Conservation (phyloP, 192 early-diverging fungal genomes). For the Coemansia sp. region DNA sequence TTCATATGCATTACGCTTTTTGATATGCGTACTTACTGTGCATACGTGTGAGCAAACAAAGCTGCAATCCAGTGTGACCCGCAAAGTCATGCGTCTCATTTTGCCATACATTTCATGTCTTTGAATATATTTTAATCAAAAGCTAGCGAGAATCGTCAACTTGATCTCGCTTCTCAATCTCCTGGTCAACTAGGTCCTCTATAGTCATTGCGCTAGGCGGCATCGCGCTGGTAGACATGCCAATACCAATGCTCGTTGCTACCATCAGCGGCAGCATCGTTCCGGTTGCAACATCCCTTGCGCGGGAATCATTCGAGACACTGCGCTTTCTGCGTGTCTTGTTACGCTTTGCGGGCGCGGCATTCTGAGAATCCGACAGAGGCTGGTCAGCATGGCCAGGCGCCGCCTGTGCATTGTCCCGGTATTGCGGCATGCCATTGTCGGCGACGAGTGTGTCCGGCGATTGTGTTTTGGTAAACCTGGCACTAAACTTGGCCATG, state of each 20-base stretch:
- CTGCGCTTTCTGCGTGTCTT: constrained; percentile 35
- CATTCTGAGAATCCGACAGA: constrained; percentile 1
- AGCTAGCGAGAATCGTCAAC: background rate
- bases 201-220: constrained; percentile 53
- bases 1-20: background rate
- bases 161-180: constrained; percentile 36
- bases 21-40: background rate
- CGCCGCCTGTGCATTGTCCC: background rate
- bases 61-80: background rate
- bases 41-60: constrained; percentile 1
- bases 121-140: background rate
- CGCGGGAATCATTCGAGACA: constrained; percentile 23
- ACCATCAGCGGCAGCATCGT: constrained; percentile 55
- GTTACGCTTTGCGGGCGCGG: background rate
- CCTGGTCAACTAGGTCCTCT: constrained; percentile 49
- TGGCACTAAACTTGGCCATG: constrained; percentile 35
- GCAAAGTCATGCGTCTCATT: background rate
- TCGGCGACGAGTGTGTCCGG: background rate
- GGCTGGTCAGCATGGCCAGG: constrained; percentile 6
- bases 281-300: constrained; percentile 37
- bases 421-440: background rate
- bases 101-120: background rate
- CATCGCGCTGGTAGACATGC: constrained; percentile 54
- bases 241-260: constrained; percentile 50
- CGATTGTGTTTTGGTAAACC: constrained; percentile 9